Evolutionary conservation across 805 yeast genomes (phyloP).

Genomic region (Kuraishia hungarica): DNA sequence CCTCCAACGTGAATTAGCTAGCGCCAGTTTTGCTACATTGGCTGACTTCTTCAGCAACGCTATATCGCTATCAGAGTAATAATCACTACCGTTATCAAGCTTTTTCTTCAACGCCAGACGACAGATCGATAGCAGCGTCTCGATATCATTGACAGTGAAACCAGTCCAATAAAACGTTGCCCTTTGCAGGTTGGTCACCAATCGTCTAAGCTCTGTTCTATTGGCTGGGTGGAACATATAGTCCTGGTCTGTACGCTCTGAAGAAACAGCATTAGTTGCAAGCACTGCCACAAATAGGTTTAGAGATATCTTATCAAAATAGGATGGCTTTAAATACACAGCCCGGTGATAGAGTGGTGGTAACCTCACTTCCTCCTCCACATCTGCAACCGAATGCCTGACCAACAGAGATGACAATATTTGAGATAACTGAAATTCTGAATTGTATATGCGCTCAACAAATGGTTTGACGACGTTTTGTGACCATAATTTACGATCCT

Average conservation of each 20-base stretch:
- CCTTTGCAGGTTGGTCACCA: constrained; percentile 53
- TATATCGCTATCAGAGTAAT: constrained; percentile 30
- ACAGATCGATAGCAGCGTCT: constrained; percentile 41
- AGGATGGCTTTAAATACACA: constrained; percentile 52
- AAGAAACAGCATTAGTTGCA: constrained; percentile 67
- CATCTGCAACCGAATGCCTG: constrained; percentile 45
- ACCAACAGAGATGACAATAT: constrained; percentile 42
- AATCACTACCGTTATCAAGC: constrained; percentile 12
- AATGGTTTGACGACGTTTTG: constrained; percentile 40
- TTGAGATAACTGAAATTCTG: constrained; percentile 30
- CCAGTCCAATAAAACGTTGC: constrained; percentile 76
- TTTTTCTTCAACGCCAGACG: constrained; percentile 29
- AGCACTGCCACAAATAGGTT: constrained; percentile 59
- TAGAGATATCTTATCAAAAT: constrained; percentile 50
- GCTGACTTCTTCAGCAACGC: constrained; percentile 34
- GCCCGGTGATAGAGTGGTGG: constrained; percentile 55
- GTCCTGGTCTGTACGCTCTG: constrained; percentile 58
- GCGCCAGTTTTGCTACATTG: constrained; percentile 36
- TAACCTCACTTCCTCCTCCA: constrained; percentile 44
- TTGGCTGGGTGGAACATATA: constrained; percentile 64
- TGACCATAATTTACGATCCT: constrained; percentile 39
- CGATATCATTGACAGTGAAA: constrained; percentile 50
- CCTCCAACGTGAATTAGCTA: constrained; percentile 48
- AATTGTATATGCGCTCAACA: constrained; percentile 26
- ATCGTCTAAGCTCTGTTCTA: constrained; percentile 40